phyloP scores from a whole-genome alignment of 768 basidiomycete genomes.

The Pleurotus platypus region DNA sequence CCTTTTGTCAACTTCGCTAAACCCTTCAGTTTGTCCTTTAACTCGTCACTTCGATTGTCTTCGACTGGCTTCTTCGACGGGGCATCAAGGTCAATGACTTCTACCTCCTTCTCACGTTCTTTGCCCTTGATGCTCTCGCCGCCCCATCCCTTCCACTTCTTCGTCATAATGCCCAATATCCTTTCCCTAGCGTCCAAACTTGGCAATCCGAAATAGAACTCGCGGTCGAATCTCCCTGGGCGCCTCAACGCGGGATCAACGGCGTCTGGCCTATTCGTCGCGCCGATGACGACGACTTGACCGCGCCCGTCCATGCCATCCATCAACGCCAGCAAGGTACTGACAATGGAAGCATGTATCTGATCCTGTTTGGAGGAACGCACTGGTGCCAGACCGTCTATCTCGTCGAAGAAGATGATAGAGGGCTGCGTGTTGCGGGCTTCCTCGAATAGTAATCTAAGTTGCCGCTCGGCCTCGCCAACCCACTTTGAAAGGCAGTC shows the following conservation, averaged over 20 bases:
- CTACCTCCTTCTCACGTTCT: slow-evolving; percentile 79
- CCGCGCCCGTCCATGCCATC: slow-evolving; percentile 99
- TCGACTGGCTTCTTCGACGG: background rate
- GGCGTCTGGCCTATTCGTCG: slow-evolving; percentile 97
- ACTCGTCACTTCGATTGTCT: slow-evolving; percentile 2
- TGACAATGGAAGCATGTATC: slow-evolving; percentile 97
- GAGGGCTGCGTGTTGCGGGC: slow-evolving; percentile 88
- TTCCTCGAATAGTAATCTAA: slow-evolving; percentile 94
- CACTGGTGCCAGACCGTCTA: slow-evolving; percentile 96
- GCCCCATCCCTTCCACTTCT: slow-evolving; percentile 84
- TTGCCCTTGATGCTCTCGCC: slow-evolving; percentile 35
- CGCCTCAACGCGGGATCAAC: slow-evolving; percentile 93
- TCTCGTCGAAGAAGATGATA: slow-evolving; percentile 99
- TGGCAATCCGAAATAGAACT: slow-evolving; percentile 96
- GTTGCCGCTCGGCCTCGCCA: slow-evolving; percentile 95
- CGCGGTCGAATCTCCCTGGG: slow-evolving; percentile 94
- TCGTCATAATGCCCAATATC: slow-evolving; percentile 89
- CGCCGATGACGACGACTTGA: slow-evolving; percentile 96
- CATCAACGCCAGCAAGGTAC: slow-evolving; percentile 94
- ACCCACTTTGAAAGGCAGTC: slow-evolving; percentile 99
- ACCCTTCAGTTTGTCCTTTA: slow-evolving; percentile 34
- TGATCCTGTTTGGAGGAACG: slow-evolving; percentile 99
- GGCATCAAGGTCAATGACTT: slow-evolving; percentile 18
- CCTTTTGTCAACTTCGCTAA: slow-evolving; percentile 92
- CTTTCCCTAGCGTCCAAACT: slow-evolving; percentile 79